Conservation (phyloP, 805 yeast genomes). For the Barnettozyma botsteinii region DNA sequence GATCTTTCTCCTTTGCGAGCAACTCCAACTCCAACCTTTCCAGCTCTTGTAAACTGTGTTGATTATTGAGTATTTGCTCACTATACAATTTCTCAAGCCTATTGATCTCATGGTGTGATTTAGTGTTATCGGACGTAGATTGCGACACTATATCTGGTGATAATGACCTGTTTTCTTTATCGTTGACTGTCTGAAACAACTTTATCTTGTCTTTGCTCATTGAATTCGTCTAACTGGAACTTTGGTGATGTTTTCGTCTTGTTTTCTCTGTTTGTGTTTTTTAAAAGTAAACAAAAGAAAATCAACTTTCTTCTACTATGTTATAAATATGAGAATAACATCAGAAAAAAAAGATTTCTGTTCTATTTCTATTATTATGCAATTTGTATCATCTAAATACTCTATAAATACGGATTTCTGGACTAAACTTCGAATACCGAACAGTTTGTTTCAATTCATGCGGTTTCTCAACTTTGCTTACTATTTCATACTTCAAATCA, state of each 20-base stretch:
- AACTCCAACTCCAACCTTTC: slow-evolving; percentile 33
- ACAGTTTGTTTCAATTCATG: slow-evolving; percentile 20
- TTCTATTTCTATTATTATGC: background rate
- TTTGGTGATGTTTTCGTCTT: too few species aligned
- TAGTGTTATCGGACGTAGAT: background rate
- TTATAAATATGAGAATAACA: too few species aligned
- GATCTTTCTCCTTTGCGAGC: slow-evolving; percentile 21
- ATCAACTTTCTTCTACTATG: too few species aligned
- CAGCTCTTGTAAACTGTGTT: slow-evolving; percentile 29
- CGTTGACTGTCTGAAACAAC: background rate
- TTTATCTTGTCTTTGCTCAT: background rate
- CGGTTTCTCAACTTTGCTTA: slow-evolving; percentile 11
- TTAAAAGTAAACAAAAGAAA: slow-evolving; percentile 8
- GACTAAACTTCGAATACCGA: slow-evolving; percentile 18
- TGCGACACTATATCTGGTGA: background rate
- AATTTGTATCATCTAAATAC: background rate
- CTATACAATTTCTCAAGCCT: slow-evolving; percentile 19
- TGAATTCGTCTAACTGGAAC: background rate
- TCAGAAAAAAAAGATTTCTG: too few species aligned
- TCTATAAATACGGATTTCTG: slow-evolving; percentile 15
- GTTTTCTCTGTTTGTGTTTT: background rate
- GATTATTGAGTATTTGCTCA: slow-evolving; percentile 22
- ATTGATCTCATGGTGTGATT: slow-evolving; percentile 4
- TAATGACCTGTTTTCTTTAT: slow-evolving; percentile 4
- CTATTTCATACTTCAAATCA: slow-evolving; percentile 19